Evolutionary conservation across 192 early-diverging fungal species (phyloP), one percentile per base, ranked within the genome.

Genomic region (Linnemannia schmuckeri): DNA sequence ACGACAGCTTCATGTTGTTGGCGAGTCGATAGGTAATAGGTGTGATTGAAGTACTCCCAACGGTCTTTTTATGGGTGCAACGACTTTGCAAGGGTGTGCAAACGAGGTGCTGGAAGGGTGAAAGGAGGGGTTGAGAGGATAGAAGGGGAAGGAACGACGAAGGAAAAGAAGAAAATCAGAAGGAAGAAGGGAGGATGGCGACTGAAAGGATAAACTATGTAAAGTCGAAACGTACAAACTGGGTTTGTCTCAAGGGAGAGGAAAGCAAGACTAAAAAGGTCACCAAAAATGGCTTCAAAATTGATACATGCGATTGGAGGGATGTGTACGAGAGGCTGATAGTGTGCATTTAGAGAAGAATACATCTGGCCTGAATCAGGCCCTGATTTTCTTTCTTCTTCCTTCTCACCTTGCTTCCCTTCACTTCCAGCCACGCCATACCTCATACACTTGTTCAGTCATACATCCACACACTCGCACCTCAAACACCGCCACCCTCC

Each of bases 1-100:
- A 74, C 49, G 82, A 66, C 17, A 54, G 72, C 57, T 72, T 83
- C 76, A 78, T 82, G 46, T 17, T 61, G 18, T 52, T 52, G 18
- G 17, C 17, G 49, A 22, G 18, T 52, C 49, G 49, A 22, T 52
- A 52, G 17, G 17, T 17, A 18, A 2, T 18, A 6, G 49, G 4
- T 18, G 3, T 13, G 15, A 46, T 46, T 22, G 49, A 54, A 2
- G 33, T 13, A 15, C 30, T 15, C 30, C 12, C 61, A 66, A 15
- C 61, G 61, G 61, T 71, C 15, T n/a, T 49, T 47, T 38, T 69
- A 35, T 24, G 35, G 6, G 24, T 49, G n/a, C 38, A 54, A 30
- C 7, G 42, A 18, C 17, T 22, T 37, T 47, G 37, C 3, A 20
- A n/a, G n/a, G 30, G 35, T 57, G 41, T 41, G 33, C 42, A 70